A percentile compares a stretch with the other conserved stretches of the same genome.
Conservation (phyloP, 176 grass and related monocot species). For the Musa schizocarpa region DNA sequence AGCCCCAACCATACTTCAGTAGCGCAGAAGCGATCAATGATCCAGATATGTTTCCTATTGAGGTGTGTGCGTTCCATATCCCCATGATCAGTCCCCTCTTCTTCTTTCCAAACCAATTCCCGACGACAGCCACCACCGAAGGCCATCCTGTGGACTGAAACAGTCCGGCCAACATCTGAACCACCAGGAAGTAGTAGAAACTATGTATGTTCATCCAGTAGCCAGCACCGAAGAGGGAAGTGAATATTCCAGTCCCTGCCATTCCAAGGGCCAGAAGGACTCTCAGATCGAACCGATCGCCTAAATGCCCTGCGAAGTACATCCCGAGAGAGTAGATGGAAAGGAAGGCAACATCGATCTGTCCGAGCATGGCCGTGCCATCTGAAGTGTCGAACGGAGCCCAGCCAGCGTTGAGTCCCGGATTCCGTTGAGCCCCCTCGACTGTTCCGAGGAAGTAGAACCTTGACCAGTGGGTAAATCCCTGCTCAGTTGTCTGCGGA, state of each 20-base stretch:
- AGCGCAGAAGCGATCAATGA: neutral
- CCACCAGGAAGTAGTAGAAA: neutral
- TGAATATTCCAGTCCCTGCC: neutral
- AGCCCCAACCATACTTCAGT: neutral
- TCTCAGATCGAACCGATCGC: neutral
- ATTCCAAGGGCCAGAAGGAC: neutral
- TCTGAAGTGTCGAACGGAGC: neutral
- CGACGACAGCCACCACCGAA: neutral
- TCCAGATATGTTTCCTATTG: neutral
- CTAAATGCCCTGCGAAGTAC: neutral
- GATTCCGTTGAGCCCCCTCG: neutral
- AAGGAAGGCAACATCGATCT: neutral
- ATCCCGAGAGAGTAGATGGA: neutral
- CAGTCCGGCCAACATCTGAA: neutral
- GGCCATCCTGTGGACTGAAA: neutral
- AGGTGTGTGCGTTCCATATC: neutral
- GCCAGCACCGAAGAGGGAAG: neutral
- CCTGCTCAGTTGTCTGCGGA: neutral
- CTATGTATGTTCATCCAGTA: neutral
- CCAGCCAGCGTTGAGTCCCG: neutral
- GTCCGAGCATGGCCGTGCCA: neutral
- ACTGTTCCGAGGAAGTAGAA: neutral
- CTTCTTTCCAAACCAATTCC: slow-evolving; percentile 1
- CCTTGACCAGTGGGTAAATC: neutral
- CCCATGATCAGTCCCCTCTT: neutral